phyloP scores from a whole-genome alignment of 768 basidiomycete genomes.

The Trametes cubensis region DNA sequence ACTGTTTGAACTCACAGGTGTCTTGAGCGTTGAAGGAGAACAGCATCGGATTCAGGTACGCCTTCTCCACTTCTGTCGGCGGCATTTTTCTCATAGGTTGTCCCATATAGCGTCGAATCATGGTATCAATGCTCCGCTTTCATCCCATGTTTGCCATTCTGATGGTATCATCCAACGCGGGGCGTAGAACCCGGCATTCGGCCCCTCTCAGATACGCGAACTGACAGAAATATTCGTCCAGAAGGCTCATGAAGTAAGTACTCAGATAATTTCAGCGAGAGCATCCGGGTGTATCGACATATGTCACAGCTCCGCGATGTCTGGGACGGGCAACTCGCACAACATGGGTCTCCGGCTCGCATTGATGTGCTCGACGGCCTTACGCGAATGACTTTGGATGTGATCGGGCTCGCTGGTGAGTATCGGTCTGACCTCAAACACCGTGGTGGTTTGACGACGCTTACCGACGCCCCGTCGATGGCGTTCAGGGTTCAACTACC shows the following conservation, averaged over 20 bases:
- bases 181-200: conserved; percentile 66
- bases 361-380: conserved; percentile 41
- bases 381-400: conserved; percentile 40
- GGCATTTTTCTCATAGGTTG: too few species aligned
- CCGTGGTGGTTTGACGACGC: background rate
- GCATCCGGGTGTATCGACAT: too few species aligned
- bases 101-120: conserved; percentile 25
- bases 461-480: too few species aligned
- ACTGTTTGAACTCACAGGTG: too few species aligned
- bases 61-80: too few species aligned
- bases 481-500: conserved; percentile 38
- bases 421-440: too few species aligned
- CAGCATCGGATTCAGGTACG: conserved; percentile 44
- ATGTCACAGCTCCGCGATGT: conserved; percentile 26
- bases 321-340: conserved; percentile 34
- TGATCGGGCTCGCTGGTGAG: conserved; percentile 45
- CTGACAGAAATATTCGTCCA: conserved; percentile 59
- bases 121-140: conserved; percentile 26
- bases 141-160: too few species aligned
- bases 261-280: background rate
- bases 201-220: conserved; percentile 57
- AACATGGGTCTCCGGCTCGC: conserved; percentile 27
- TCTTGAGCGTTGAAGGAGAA: conserved; percentile 13
- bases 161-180: too few species aligned
- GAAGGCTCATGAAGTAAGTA: conserved; percentile 51